Base-by-base conservation (phyloP, 202 grass and related monocot genomes). In the Eragrostis tef region DNA sequence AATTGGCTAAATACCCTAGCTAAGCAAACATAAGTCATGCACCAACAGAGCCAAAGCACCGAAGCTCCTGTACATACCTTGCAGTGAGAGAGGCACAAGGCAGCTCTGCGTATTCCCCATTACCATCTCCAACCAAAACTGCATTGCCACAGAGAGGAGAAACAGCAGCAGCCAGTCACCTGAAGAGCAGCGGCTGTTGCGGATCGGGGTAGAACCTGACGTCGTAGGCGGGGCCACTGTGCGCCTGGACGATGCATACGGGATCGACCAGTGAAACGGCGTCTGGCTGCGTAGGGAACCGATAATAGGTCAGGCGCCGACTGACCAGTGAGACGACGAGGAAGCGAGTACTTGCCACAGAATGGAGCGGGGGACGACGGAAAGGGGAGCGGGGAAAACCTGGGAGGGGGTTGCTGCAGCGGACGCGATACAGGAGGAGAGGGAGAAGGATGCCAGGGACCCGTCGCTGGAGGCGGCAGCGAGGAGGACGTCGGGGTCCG, bases 381-480 rank as follows among this genome's bases (percentile, higher is more conserved):
- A 43, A 0, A 17, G 15, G 26, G 26, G 52, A 16, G n/a, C n/a
- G 29, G 3, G 24, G 34, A 5, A 45, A 17, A 89, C 90, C 90
- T 97, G 77, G 22, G 46, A 6, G 26, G 75, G 39, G 46, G 65
- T 43, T 52, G 73, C 77, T 56, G 84, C 60, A n/a, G 77, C 34
- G 25, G 86, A 67, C 20, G 86, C 25, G 57, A 97, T 79, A 83
- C 85, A 93, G 41, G 88, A 89, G 19, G 90, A 84, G 29, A 98
- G 81, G 67, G 92, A 94, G 83, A 89, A 98, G 45, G 88, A 88
- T 0, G 92, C 83, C 27, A 98, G 48, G 57, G 87, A 91, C 11
- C 90, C 90, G 42, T 95, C 95, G 43, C 92, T 98, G 59, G 88
- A 94, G 42, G 92, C 92, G 39, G 88, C 68, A 64, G 90, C 88